These are phyloP conservation scores for Skeletonema menzelii DNA, from an alignment of 108 stramenopile genomes.

Conservation along the genomic window DNA sequence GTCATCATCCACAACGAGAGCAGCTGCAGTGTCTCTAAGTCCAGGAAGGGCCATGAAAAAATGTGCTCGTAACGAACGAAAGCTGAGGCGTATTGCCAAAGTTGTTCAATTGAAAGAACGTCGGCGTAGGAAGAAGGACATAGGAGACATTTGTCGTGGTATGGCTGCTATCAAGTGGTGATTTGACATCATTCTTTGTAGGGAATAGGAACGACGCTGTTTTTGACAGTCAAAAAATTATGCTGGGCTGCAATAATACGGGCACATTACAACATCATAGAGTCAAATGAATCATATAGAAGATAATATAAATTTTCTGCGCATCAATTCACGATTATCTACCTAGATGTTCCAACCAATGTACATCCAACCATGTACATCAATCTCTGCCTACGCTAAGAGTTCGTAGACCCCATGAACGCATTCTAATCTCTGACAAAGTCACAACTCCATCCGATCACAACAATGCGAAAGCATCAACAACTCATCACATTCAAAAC, in stretches of 20 bases:
- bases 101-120: conserved; percentile 9
- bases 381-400: too few species aligned
- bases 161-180: conserved; percentile 9
- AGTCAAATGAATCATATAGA: too few species aligned
- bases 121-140: conserved; percentile 15
- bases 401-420: too few species aligned
- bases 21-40: neutral
- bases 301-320: neutral
- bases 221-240: too few species aligned
- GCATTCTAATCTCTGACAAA: neutral
- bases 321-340: neutral
- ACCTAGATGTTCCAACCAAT: neutral
- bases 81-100: conserved; percentile 13
- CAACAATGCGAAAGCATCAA: conserved; percentile 1
- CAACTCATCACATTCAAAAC: conserved; percentile 35
- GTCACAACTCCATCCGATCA: conserved; percentile 27
- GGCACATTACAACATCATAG: too few species aligned
- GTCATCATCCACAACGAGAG: neutral
- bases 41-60: conserved; percentile 13
- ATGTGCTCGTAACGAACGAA: conserved; percentile 9
- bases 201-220: too few species aligned
- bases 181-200: too few species aligned
- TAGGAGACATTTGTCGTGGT: conserved; percentile 16
- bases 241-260: too few species aligned
- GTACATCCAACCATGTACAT: too few species aligned